These are phyloP conservation scores for Phylloporus rhodoxanthus DNA, from an alignment of 768 basidiomycete genomes.

Conservation along the genomic window DNA sequence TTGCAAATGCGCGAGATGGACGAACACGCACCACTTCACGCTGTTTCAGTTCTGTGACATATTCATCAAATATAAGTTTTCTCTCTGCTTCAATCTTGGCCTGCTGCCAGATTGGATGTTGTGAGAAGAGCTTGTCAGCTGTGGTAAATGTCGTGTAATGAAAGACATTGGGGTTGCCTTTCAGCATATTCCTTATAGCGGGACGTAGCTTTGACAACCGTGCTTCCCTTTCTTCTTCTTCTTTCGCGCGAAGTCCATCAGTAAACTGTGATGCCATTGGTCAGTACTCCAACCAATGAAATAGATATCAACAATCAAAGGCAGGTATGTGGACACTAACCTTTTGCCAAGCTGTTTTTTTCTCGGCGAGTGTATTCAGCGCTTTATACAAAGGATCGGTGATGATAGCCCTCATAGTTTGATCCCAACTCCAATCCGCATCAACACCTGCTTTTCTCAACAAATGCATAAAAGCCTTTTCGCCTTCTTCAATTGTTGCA, in stretches of 20 bases:
- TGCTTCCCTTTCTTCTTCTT: conserved; percentile 80
- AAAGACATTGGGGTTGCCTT: conserved; percentile 81
- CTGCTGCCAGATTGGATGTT: conserved; percentile 90
- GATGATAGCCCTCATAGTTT: conserved; percentile 96
- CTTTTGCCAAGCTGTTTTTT: conserved; percentile 92
- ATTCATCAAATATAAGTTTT: conserved; percentile 86
- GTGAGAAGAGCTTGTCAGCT: conserved; percentile 78
- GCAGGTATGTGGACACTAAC: conserved; percentile 36
- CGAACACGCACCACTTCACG: conserved; percentile 72
- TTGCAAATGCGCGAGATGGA: background rate
- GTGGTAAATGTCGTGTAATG: conserved; percentile 89
- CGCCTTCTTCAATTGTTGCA: conserved; percentile 78
- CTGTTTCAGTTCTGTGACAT: conserved; percentile 76
- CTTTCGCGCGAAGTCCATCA: conserved; percentile 67
- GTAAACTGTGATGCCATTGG: conserved; percentile 47
- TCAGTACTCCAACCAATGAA: conserved; percentile 5
- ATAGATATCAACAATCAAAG: background rate
- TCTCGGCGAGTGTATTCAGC: conserved; percentile 87
- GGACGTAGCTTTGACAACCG: conserved; percentile 83
- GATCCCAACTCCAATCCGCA: conserved; percentile 95
- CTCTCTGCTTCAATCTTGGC: conserved; percentile 82
- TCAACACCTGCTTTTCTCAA: conserved; percentile 87
- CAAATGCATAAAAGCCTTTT: conserved; percentile 89
- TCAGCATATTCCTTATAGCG: conserved; percentile 79
- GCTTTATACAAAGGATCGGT: conserved; percentile 97